These are phyloP conservation scores for Globisporangium acanthophoron DNA, from an alignment of 352 stramenopile species.

Conservation along the genomic window DNA sequence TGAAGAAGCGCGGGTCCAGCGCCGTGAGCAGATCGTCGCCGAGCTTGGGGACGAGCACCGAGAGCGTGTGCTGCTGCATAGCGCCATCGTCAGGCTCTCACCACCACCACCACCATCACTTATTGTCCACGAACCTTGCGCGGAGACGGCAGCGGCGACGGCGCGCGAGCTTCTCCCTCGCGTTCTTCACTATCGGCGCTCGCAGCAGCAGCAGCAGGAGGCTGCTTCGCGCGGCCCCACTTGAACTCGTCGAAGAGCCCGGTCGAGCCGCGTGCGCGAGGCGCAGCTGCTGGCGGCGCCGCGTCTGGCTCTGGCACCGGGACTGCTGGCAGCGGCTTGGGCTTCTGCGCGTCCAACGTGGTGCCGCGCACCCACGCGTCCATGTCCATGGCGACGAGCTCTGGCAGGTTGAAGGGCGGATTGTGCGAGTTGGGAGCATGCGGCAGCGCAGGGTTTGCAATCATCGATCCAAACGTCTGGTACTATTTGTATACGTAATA, in stretches of 20 bases:
- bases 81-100: neutral
- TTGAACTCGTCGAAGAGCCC: conserved; percentile 59
- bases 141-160: conserved; percentile 28
- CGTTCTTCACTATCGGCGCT: conserved; percentile 13
- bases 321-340: neutral
- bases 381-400: conserved; percentile 14
- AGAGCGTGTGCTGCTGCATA: conserved; percentile 15
- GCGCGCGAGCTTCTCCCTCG: conserved; percentile 2
- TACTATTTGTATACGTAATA: no score
- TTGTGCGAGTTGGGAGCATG: neutral
- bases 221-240: neutral
- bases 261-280: conserved; percentile 16
- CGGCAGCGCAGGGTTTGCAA: no score
- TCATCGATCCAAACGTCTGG: no score
- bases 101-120: neutral
- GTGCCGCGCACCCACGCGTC: conserved; percentile 11
- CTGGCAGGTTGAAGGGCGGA: neutral
- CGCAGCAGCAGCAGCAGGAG: neutral
- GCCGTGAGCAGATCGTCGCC: conserved; percentile 61
- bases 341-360: no score
- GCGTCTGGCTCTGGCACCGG: neutral
- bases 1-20: conserved; percentile 82
- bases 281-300: neutral
- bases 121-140: conserved; percentile 17
- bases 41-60: conserved; percentile 57